Base-by-base conservation (phyloP, 768 basidiomycete species). In the Clavaria fumosa region DNA sequence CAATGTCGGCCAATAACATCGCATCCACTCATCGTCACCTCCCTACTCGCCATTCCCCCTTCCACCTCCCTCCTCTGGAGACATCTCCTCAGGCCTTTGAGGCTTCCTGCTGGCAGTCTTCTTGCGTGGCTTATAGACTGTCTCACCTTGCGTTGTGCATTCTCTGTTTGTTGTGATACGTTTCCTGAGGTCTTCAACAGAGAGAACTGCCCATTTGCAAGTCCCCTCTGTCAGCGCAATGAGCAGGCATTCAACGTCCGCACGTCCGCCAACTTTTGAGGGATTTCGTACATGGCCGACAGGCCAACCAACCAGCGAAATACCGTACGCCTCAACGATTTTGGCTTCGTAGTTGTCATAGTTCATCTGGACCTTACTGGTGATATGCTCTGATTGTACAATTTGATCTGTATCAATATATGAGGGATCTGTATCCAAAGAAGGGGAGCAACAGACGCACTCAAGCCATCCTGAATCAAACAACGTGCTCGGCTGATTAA, bases 321-420 rank as follows among this genome's bases (percentile, higher is more conserved):
- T 23, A 5, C 34, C 17, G 20, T 35, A 35, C 6, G 14, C 7
- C 20, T 35, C 34, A 35, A 35, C 17, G 20, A 35, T 21, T 23
- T 35, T 35, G 10, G 7, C 34, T n/a, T 35, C 15, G 14, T 35
- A 35, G 34, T 35, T 35, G 20, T 35, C 34, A 20, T 35, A 35
- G 18, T 35, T 35, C 34, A 35, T 35, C 6, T 14, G 20, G n/a
- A 10, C 15, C 14, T 35, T 35, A n/a, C n/a, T n/a, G n/a, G n/a
- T n/a, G n/a, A 14, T 9, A 9, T 14, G 26, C 14, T 9, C 14
- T 28, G 9, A 14, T 28, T 9, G 26, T 9, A 9, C 9, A 28
- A 9, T 9, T 28, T 28, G 26, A 28, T 14, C 14, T 9, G 9
- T 28, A 9, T 9, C 9, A 9, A 14, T 28, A 9, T 9, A 28